phyloP scores from a whole-genome alignment of 345 rosid genomes.

The Aquilaria malaccensis region DNA sequence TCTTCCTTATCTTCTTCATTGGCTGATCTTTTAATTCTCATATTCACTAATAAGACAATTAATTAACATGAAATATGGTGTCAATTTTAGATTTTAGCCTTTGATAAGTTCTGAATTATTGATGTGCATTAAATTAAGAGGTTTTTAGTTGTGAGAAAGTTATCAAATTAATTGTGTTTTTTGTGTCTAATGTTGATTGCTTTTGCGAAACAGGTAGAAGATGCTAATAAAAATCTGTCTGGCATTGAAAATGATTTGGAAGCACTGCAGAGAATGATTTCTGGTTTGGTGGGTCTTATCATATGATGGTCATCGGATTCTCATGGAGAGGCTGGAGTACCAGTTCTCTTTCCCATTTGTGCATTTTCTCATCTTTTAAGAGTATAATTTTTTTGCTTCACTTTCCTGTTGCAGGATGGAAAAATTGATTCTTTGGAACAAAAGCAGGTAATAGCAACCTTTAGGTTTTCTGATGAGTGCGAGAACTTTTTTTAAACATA shows the following conservation, averaged over 20 bases:
- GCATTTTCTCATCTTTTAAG: background rate
- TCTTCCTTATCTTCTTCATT: background rate
- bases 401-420: conserved; percentile 56
- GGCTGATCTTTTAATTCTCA: background rate
- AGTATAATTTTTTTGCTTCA: conserved; percentile 9
- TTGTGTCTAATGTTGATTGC: conserved; percentile 1
- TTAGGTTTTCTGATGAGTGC: background rate
- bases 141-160: background rate
- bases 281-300: conserved; percentile 53
- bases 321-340: background rate
- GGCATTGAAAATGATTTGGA: conserved; percentile 55
- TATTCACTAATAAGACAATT: background rate
- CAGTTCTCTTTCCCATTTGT: background rate
- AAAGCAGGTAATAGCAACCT: conserved; percentile 55
- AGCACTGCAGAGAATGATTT: conserved; percentile 51
- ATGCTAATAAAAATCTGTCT: conserved; percentile 49
- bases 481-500: background rate
- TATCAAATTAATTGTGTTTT: background rate
- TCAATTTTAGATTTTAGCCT: background rate
- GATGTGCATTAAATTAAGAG: too few species aligned
- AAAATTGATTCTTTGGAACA: conserved; percentile 61
- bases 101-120: background rate
- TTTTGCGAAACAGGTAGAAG: conserved; percentile 49
- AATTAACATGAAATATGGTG: background rate
- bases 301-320: background rate